Evolutionary conservation across 495 filamentous ascomycete species (phyloP), one percentile per base, ranked within the genome.

Genomic region (Lentithecium fluviatile): DNA sequence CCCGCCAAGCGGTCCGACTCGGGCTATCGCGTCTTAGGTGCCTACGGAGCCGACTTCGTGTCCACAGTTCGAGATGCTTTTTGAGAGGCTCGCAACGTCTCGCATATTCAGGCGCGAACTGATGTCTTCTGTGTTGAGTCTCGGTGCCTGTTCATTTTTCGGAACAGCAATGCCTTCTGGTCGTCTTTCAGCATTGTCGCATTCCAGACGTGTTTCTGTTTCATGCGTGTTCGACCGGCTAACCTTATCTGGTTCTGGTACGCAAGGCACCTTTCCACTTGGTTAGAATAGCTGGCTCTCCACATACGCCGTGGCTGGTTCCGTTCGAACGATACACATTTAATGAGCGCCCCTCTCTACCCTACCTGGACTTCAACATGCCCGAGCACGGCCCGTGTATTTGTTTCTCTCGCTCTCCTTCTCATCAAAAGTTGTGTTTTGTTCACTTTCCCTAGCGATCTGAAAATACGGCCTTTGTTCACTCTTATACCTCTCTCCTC

Each of bases 1-100:
- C 23, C 5, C 55, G 17, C 8, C 50, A 29, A 54, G 58, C 21
- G 47, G 42, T 12, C 12, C 60, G 20, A 6, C 42, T 13, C 62
- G 66, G 19, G 61, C 62, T 17, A 62, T 69, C 45, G 66, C 66
- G 23, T 69, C 66, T 13, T 69, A 64, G 52, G 19, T 15, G 20
- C 24, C 13, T 15, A 49, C 3, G 24, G 17, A 49, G n/a, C 19
- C 24, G 6, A 15, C 13, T 21, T 4, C 40, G 13, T 21, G 13
- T 45, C 40, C 13, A 17, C n/a, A 45, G 40, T 45, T 17, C 40
- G 20, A 45, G 3, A 13, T 13, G 15, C 40, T 17, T 45, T 21
- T 40, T 21, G 56, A 37, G 46, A 47, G 24, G 36, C 52, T 51
- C 51, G 13, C 54, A 45, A 43, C 45, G 52, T 29, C 36, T 52